Percentiles rank a stretch among this genome's conserved stretches.
Conservation (phyloP, 331 rosid genomes). For the Acacia concinna region DNA sequence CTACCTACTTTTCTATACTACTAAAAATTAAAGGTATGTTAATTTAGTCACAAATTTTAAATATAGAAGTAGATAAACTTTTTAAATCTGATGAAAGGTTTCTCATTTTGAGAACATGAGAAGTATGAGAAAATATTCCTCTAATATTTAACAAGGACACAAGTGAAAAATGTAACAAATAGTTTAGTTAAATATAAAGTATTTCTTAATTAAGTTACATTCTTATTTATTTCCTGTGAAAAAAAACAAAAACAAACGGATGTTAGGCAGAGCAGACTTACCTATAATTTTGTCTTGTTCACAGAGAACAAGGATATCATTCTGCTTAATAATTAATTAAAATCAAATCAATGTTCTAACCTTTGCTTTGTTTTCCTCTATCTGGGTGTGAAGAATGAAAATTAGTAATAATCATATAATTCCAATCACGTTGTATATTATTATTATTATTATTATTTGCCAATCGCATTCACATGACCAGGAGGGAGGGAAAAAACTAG, state of each 20-base stretch:
- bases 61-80: too few relatives aligned
- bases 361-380: background rate
- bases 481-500: background rate
- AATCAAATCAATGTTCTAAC: background rate
- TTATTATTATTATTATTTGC: too few relatives aligned
- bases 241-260: background rate
- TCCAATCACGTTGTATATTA: too few relatives aligned
- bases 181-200: background rate
- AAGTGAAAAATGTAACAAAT: background rate
- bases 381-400: background rate
- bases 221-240: background rate
- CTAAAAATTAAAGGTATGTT: too few relatives aligned
- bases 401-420: background rate
- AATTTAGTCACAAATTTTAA: too few relatives aligned
- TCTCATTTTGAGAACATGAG: background rate
- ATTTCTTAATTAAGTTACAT: background rate
- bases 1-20: too few relatives aligned
- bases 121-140: background rate
- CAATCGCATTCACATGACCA: background rate
- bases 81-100: too few relatives aligned
- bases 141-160: background rate
- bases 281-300: constrained; percentile 9
- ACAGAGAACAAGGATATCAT: background rate
- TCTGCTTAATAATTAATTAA: background rate
- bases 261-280: background rate